phyloP scores from a whole-genome alignment of 805 yeast species.

The Yamadazyma akitaensis region DNA sequence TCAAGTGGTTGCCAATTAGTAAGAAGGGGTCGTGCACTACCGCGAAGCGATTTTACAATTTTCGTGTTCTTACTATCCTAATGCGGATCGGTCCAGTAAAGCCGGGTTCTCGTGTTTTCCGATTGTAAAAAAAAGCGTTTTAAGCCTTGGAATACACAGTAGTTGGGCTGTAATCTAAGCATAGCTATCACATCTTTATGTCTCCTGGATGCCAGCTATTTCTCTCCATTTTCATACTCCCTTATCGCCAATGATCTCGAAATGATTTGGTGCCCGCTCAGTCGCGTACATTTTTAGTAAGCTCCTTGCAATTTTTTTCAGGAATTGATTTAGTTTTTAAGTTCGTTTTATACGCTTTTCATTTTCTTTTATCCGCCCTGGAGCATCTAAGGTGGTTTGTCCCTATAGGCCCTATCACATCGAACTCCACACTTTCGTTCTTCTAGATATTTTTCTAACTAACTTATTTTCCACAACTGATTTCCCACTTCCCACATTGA shows the following conservation, averaged over 20 bases:
- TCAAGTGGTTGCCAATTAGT: slow-evolving; percentile 1
- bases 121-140: not conserved
- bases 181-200: no score
- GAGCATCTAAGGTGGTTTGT: not conserved
- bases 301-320: slow-evolving; percentile 6
- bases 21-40: not conserved
- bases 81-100: no score
- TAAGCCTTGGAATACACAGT: no score
- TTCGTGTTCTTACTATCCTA: no score
- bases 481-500: not conserved
- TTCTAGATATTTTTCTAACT: not conserved
- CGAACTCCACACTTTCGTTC: not conserved
- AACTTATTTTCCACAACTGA: not conserved
- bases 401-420: not conserved
- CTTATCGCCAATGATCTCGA: not conserved
- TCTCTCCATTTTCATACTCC: no score
- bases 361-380: not conserved
- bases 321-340: not conserved
- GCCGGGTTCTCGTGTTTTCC: not conserved
- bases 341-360: not conserved
- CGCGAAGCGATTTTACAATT: not conserved
- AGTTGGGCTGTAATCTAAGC: no score
- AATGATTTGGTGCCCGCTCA: not conserved
- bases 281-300: slow-evolving; percentile 4
- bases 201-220: no score